Base-by-base conservation (phyloP, 176 grass and related monocot genomes). In the Echinochloa phyllopogon region DNA sequence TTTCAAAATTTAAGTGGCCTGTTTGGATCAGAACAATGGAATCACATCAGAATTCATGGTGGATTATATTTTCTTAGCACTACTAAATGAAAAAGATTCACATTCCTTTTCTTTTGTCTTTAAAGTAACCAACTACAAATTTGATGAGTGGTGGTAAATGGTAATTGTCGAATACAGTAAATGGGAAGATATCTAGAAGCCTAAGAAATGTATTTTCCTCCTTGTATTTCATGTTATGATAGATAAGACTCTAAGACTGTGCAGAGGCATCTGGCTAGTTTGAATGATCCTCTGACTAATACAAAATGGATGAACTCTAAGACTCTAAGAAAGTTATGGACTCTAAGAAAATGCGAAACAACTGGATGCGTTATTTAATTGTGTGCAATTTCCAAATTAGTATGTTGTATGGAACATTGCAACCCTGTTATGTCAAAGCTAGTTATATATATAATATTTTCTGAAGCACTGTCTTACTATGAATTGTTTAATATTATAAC, bases 301-400 rank as follows among this genome's bases (percentile, higher is more conserved):
- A 72, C 89, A 83, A 92, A 97, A 90, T 97, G 91, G 91, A 89
- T 79, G 66, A 85, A 79, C 70, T 97, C 91, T 58, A 90, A 90
- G 82, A 94, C 75, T 97, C 91, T 58, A 90, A 90, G 82, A 94
- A 85, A 86, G 82, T 79, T 67, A 94, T 94, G 55, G 90, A 80
- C 69, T 91, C 65, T 84, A 90, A 76, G 80, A 90, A 42, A 84
- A 82, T 43, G 94, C 90, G 37, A 97, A 93, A 55, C 89, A 87
- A 62, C 84, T 97, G 14, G 90, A 89, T 77, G 76, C 68, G 79
- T 56, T 74, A 73, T 80, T 74, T 62, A 16, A 4, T 61, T n/a
- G 59, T n/a, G 59, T 62, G 18, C 10, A 61, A 36, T 16, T 85
- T 81, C 61, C 10, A 43, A 81, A 69, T 42, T 4, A 81, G 25